Base-by-base conservation (phyloP, 805 yeast species). In the Saccharomycopsis oosterbeekiorum region DNA sequence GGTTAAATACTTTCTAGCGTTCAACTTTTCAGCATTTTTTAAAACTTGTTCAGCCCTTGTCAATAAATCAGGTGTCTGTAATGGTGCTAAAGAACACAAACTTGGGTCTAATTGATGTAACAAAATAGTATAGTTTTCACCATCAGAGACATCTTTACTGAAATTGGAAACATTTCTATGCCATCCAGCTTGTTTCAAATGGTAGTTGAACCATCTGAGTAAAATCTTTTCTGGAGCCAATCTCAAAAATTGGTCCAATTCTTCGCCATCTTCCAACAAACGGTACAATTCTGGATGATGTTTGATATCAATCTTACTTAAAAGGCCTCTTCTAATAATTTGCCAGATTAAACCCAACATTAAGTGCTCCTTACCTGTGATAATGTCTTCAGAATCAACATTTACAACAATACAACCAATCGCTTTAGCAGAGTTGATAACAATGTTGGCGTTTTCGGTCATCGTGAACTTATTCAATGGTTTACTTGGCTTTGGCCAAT, bases 331-430 rank as follows among this genome's bases (percentile, higher is more conserved):
- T 76, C 99, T 86, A 68, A 94, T 94, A 69, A 94, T 89, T 78
- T 94, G 99, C 98, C 98, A 92, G 67, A 92, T 86, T 66, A 92
- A 79, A 60, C 98, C 98, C 66, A 93, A 76, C 62, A 92, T 88
- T 72, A 92, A 81, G 74, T 92, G 97, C 70, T 90, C 96, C 68
- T 88, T 92, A 68, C 97, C 97, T 69, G 91, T 97, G 65, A 89
- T 86, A 59, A 92, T 89, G 72, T 91, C 97, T 71, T 91, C 97
- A 15, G 97, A 88, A 68, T 93, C 98, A 58, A 94, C 98, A 71
- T 94, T 94, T 58, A 94, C 98, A 57, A 94, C 98, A 62, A 94
- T 88, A 80, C 97, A 93, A 21, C 99, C 99, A 75, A 94, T 94
- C 59, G 98, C 99, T 76, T 94, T 94, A 37, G 99, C 99, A 2